Conservation (phyloP, 164 flowering plant species). For the Sedum album region DNA sequence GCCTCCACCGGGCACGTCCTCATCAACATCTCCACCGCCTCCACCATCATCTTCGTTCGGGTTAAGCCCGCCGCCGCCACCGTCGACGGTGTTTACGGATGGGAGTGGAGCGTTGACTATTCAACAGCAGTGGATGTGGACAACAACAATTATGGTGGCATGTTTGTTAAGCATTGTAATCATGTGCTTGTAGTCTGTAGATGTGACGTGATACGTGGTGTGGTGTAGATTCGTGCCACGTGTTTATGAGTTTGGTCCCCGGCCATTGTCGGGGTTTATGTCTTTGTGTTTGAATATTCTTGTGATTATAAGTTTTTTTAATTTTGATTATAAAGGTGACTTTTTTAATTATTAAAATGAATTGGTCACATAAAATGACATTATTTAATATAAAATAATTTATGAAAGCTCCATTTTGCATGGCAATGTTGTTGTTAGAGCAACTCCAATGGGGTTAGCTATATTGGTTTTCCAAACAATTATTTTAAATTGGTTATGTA, state of each 20-base stretch:
- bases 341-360: no score
- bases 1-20: not conserved
- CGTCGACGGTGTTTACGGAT: constrained; percentile 1
- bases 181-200: not conserved
- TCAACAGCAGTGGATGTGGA: not conserved
- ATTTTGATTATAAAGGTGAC: no score
- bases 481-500: no score
- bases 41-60: not conserved
- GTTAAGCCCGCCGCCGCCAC: not conserved
- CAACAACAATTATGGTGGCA: not conserved
- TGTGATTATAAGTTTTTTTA: no score
- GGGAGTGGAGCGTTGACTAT: not conserved
- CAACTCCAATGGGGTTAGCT: no score
- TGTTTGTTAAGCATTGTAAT: not conserved
- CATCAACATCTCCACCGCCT: not conserved
- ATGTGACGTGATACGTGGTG: not conserved
- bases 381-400: no score
- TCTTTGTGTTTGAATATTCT: not conserved
- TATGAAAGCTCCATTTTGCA: no score
- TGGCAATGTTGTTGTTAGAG: no score
- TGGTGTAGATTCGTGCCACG: not conserved
- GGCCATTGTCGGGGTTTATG: not conserved
- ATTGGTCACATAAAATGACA: no score
- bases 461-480: no score
- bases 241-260: constrained; percentile 3